Evolutionary conservation across 2,329 filamentous ascomycete genomes (phyloP), one percentile per base, ranked within the genome.

Genomic region (Ilyonectria destructans): DNA sequence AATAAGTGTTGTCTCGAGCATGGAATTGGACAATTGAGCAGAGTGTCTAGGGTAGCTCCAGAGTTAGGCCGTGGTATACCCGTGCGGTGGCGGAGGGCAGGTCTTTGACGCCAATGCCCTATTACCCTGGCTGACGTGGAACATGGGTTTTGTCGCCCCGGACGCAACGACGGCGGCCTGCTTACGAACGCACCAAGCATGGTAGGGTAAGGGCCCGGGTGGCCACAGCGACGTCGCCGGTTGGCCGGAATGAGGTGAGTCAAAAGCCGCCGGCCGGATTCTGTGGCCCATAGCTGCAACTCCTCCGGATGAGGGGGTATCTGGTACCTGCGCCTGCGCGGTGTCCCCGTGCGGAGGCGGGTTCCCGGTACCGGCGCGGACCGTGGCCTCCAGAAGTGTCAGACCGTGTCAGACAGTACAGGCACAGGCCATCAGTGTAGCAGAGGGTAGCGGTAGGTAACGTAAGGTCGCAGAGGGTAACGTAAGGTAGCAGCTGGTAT

Each of bases 161-260:
- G 54, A 45, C 37, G 54, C 9, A n/a, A 51, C 19, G 23, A 51
- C 29, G 37, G 13, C 52, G 35, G 52, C 23, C 31, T 59, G 48
- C 49, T 66, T 17, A 62, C 51, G 43, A 62, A 62, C 63, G 52
- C 63, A 13, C n/a, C 45, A 23, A 52, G 33, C 58, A 45, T 58
- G 51, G 54, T 55, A 58, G 63, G 57, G 51, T 43, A 17, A n/a
- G 40, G 7, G 37, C 13, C 12, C 37, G 6, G 37, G 37, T 40
- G 37, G 37, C 37, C 2, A 40, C 37, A 21, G 49, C 29, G 29
- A 33, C 29, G 15, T 52, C 26, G 49, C 49, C 31, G 63, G 49
- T 66, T 57, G 63, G 63, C 46, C 33, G 52, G 58, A 54, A 52
- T n/a, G 19, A 35, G 31, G 49, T 52, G 49, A 52, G 49, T 52